Conservation (phyloP, 1,284 basidiomycete genomes). For the Coriolopsis trogii region DNA sequence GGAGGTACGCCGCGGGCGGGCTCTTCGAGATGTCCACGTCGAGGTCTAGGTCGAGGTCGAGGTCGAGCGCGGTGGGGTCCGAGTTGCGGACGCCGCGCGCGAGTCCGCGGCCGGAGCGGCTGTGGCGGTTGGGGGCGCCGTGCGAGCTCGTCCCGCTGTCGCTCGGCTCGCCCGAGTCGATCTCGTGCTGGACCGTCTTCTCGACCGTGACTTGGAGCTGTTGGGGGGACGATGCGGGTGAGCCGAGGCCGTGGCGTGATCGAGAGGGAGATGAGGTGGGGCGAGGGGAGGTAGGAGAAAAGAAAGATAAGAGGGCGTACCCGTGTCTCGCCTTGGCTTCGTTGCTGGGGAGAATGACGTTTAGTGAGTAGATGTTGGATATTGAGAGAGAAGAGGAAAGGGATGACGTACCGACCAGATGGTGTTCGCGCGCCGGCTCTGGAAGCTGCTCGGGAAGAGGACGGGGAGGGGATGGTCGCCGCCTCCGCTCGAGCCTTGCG, state of each 20-base stretch:
- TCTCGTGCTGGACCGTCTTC: constrained; percentile 32
- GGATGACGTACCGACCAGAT: neutral
- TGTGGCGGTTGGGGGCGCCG: too few species aligned
- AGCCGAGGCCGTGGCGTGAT: neutral
- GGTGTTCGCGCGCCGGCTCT: constrained; percentile 5
- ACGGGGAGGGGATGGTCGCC: constrained; percentile 33
- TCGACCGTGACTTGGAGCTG: constrained; percentile 38
- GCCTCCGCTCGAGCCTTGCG: constrained; percentile 29
- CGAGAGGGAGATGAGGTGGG: neutral
- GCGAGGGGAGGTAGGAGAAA: neutral
- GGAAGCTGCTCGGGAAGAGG: constrained; percentile 33
- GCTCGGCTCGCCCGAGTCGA: constrained; percentile 19
- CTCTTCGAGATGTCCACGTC: constrained; percentile 2
- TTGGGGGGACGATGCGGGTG: neutral
- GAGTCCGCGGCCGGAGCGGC: too few species aligned
- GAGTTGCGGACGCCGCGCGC: too few species aligned
- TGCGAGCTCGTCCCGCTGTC: constrained; percentile 4
- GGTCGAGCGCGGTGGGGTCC: too few species aligned
- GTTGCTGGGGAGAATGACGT: too few species aligned
- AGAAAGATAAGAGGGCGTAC: neutral
- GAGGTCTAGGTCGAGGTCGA: too few species aligned
- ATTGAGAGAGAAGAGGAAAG: neutral
- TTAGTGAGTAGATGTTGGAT: neutral
- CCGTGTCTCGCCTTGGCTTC: constrained; percentile 2
- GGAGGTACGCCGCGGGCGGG: constrained; percentile 1